phyloP scores from a whole-genome alignment of 495 filamentous ascomycete species.

The Penicillium alfredii region DNA sequence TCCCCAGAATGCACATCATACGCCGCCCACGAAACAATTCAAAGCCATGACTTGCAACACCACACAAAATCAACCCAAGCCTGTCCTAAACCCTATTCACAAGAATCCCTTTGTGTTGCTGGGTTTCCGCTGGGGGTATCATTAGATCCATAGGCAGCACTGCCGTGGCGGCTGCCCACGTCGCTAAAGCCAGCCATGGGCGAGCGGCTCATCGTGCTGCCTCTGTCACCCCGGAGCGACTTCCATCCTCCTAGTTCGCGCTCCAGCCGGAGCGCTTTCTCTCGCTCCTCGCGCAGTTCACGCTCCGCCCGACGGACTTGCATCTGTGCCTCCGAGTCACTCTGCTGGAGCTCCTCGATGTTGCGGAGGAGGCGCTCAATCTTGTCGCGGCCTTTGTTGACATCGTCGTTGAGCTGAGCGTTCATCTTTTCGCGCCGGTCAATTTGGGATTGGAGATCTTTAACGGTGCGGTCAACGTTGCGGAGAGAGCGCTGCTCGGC shows the following conservation, averaged over 20 bases:
- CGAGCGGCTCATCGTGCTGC: slow-evolving; percentile 29
- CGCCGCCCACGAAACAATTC: slow-evolving; percentile 10
- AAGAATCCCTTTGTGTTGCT: slow-evolving; percentile 48
- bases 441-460: slow-evolving; percentile 88
- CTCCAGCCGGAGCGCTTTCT: slow-evolving; percentile 76
- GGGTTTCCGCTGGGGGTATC: slow-evolving; percentile 40
- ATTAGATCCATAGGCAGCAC: slow-evolving; percentile 31
- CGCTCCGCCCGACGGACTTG: slow-evolving; percentile 77
- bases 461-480: slow-evolving; percentile 90
- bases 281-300: slow-evolving; percentile 82
- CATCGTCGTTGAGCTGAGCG: slow-evolving; percentile 70
- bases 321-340: slow-evolving; percentile 74
- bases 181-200: slow-evolving; percentile 35
- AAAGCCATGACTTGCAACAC: slow-evolving; percentile 12
- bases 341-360: slow-evolving; percentile 88
- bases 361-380: slow-evolving; percentile 79
- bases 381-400: slow-evolving; percentile 79
- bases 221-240: slow-evolving; percentile 59
- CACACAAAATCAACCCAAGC: slow-evolving; percentile 13
- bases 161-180: slow-evolving; percentile 35
- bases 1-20: slow-evolving; percentile 19
- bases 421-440: slow-evolving; percentile 86
- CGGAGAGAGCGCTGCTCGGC: slow-evolving; percentile 80
- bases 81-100: slow-evolving; percentile 23
- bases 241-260: slow-evolving; percentile 87